Conservation (phyloP, 495 filamentous ascomycete species). For the Extremus antarcticus region DNA sequence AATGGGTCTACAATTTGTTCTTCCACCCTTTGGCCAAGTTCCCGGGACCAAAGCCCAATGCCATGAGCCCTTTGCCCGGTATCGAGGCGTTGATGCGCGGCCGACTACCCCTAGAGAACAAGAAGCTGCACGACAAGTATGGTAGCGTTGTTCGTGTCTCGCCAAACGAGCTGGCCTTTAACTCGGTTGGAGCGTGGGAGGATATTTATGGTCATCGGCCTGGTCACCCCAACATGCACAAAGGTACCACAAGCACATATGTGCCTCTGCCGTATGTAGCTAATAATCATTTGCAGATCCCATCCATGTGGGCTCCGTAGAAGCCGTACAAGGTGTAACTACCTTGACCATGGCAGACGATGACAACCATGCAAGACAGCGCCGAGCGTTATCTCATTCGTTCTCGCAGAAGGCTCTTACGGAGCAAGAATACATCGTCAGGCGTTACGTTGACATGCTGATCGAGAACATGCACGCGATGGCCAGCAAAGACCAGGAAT, state of each 20-base stretch:
- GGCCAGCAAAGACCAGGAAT: conserved; percentile 16
- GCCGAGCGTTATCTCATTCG: conserved; percentile 23
- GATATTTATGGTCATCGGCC: conserved; percentile 25
- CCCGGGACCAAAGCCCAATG: conserved; percentile 22
- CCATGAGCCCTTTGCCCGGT: conserved; percentile 17
- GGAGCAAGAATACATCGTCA: conserved; percentile 27
- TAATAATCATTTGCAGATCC: no score
- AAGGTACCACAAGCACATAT: no score
- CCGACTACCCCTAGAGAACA: conserved; percentile 21
- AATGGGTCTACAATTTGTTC: conserved; percentile 19
- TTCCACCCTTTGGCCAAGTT: conserved; percentile 23
- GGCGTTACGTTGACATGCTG: conserved; percentile 25
- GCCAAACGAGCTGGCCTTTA: conserved; percentile 26
- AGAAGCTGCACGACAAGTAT: conserved; percentile 24
- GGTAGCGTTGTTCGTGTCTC: conserved; percentile 24
- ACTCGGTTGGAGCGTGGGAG: conserved; percentile 21
- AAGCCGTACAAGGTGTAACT: conserved; percentile 24
- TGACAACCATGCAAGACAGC: conserved; percentile 23
- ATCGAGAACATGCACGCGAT: conserved; percentile 20
- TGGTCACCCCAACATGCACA: conserved; percentile 23
- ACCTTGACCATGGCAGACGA: conserved; percentile 28
- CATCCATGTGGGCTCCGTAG: conserved; percentile 26
- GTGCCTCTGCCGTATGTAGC: no score
- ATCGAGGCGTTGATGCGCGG: conserved; percentile 16
- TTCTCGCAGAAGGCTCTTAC: conserved; percentile 27